phyloP scores from a whole-genome alignment of 805 yeast species.

The Starmerella tilneyi region DNA sequence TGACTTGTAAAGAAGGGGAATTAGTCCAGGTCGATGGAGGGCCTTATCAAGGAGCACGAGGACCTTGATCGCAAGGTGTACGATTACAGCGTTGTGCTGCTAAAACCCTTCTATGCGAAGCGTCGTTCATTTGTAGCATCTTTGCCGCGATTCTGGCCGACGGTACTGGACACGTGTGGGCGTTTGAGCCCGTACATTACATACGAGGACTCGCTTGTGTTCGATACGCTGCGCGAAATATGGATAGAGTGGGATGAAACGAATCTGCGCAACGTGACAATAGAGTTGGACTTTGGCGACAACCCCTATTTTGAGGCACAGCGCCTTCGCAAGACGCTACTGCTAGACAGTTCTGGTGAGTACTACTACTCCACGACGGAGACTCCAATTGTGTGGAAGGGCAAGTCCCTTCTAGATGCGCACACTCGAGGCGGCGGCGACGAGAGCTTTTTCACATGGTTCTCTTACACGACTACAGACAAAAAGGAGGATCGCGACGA shows the following conservation, averaged over 20 bases:
- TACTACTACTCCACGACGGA: slow-evolving; percentile 36
- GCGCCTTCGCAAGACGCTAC: slow-evolving; percentile 50
- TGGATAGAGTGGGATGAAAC: slow-evolving; percentile 39
- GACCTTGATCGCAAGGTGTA: slow-evolving; percentile 20
- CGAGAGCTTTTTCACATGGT: slow-evolving; percentile 78
- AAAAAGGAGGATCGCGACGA: slow-evolving; percentile 51
- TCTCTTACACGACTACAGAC: slow-evolving; percentile 69
- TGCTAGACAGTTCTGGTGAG: slow-evolving; percentile 15
- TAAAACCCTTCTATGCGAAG: slow-evolving; percentile 47
- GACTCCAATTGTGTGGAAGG: slow-evolving; percentile 60
- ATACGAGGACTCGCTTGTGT: slow-evolving; percentile 63
- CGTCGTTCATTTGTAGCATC: slow-evolving; percentile 44
- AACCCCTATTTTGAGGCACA: slow-evolving; percentile 44
- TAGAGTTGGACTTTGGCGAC: slow-evolving; percentile 50
- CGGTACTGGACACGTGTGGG: slow-evolving; percentile 72
- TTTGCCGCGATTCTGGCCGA: slow-evolving; percentile 76
- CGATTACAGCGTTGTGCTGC: slow-evolving; percentile 28
- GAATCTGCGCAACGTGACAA: slow-evolving; percentile 47
- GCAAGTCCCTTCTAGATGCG: slow-evolving; percentile 45
- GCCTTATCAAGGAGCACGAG: slow-evolving; percentile 19
- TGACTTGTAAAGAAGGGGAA: no score
- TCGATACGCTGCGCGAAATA: slow-evolving; percentile 58
- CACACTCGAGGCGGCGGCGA: slow-evolving; percentile 35
- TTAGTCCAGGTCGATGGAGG: neutral
- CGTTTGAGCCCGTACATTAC: slow-evolving; percentile 63